Conservation (phyloP, 2,329 filamentous ascomycete species). For the Zymoseptoria crescenta region DNA sequence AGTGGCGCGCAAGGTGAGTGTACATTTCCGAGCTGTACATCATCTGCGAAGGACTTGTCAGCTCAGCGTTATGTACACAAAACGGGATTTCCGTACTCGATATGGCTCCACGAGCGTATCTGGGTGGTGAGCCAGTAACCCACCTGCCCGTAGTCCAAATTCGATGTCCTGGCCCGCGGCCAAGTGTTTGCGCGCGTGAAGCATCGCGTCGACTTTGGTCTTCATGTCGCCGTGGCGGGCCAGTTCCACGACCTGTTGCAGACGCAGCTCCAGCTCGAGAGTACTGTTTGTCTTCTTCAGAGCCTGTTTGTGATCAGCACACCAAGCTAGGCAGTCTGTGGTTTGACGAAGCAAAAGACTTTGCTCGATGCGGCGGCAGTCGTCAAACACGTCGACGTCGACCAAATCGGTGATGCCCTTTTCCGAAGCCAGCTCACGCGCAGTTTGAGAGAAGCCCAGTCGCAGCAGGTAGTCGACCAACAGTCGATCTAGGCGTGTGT, state of each 20-base stretch:
- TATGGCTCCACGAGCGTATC: constrained; percentile 54
- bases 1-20: constrained; percentile 67
- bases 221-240: constrained; percentile 57
- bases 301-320: constrained; percentile 84
- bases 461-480: constrained; percentile 89
- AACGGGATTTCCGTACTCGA: constrained; percentile 37
- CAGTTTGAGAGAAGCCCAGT: constrained; percentile 72
- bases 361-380: constrained; percentile 69
- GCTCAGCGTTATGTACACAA: not conserved
- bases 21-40: constrained; percentile 71
- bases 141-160: constrained; percentile 64
- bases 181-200: constrained; percentile 76
- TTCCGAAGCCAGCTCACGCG: constrained; percentile 64
- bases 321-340: constrained; percentile 78
- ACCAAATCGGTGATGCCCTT: constrained; percentile 73
- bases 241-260: constrained; percentile 93
- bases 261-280: constrained; percentile 84
- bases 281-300: constrained; percentile 81
- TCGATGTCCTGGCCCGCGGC: constrained; percentile 62
- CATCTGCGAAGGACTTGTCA: constrained; percentile 42
- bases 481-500: constrained; percentile 70
- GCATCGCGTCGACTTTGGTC: constrained; percentile 67
- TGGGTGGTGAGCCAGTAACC: constrained; percentile 67
- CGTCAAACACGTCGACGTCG: constrained; percentile 79
- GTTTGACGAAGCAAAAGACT: constrained; percentile 63